phyloP scores from a whole-genome alignment of 768 basidiomycete species.

The Tephrocybe sp. region DNA sequence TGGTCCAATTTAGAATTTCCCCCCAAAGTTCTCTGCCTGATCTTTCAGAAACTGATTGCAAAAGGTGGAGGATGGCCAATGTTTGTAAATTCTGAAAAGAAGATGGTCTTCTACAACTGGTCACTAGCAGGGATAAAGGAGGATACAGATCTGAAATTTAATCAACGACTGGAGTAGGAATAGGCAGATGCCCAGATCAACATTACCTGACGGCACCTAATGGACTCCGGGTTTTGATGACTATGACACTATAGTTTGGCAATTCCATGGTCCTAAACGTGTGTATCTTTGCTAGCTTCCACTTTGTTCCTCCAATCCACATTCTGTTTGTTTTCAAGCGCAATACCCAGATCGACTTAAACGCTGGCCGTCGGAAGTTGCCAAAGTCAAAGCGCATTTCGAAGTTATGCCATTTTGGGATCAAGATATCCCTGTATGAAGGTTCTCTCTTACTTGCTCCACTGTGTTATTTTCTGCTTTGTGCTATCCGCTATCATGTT shows the following conservation, averaged over 20 bases:
- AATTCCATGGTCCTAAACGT: conserved; percentile 13
- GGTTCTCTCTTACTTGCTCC: background rate
- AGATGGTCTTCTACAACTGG: conserved; percentile 5
- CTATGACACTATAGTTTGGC: conserved; percentile 10
- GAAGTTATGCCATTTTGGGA: conserved; percentile 9
- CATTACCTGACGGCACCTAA: conserved; percentile 3
- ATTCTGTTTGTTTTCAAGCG: background rate
- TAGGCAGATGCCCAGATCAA: background rate
- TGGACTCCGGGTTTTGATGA: conserved; percentile 14
- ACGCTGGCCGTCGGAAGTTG: conserved; percentile 16
- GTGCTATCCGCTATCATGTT: too few species aligned
- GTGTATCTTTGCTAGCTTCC: background rate
- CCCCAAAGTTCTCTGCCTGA: conserved; percentile 8
- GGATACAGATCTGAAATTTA: conserved; percentile 6
- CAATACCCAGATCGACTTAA: conserved; percentile 9
- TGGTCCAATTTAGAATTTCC: conserved; percentile 10
- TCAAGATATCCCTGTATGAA: background rate
- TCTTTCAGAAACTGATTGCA: conserved; percentile 4
- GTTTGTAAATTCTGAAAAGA: background rate
- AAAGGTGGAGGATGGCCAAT: background rate
- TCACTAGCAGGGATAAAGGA: conserved; percentile 5
- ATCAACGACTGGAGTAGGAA: conserved; percentile 6
- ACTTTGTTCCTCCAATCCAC: too few species aligned
- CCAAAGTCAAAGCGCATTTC: conserved; percentile 11
- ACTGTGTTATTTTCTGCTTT: background rate